Percentiles rank a stretch among this genome's conserved stretches.
Conservation (phyloP, 495 filamentous ascomycete species). For the Cercophora sp. region DNA sequence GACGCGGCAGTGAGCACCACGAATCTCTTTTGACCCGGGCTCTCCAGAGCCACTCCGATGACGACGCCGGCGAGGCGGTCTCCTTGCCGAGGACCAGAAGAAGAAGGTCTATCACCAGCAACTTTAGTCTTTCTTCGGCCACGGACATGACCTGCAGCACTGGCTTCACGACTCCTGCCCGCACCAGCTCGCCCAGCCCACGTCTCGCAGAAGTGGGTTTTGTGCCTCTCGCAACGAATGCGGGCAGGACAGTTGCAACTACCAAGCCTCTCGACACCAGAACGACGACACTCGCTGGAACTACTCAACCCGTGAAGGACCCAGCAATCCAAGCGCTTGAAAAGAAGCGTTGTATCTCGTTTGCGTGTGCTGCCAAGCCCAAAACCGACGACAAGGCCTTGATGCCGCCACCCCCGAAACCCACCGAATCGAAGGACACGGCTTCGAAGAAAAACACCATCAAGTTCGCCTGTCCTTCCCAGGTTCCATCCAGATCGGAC, state of each 20-base stretch:
- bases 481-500: neutral
- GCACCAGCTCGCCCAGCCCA: slow-evolving; percentile 84
- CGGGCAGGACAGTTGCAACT: neutral
- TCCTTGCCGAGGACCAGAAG: slow-evolving; percentile 24
- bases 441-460: slow-evolving; percentile 44
- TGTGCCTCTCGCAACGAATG: slow-evolving; percentile 18
- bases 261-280: slow-evolving; percentile 8
- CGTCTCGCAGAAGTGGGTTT: slow-evolving; percentile 49
- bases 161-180: slow-evolving; percentile 84
- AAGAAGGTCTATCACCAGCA: slow-evolving; percentile 72
- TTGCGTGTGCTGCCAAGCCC: slow-evolving; percentile 67
- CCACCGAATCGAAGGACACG: slow-evolving; percentile 27
- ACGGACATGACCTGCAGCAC: slow-evolving; percentile 89
- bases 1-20: slow-evolving; percentile 46
- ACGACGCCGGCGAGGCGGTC: slow-evolving; percentile 31
- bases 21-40: slow-evolving; percentile 79
- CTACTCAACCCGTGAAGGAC: slow-evolving; percentile 18
- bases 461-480: slow-evolving; percentile 47
- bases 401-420: slow-evolving; percentile 24
- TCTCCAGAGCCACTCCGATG: slow-evolving; percentile 61
- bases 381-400: slow-evolving; percentile 26
- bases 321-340: slow-evolving; percentile 31
- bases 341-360: slow-evolving; percentile 83
- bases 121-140: slow-evolving; percentile 71
- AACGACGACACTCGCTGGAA: slow-evolving; percentile 12